Evolutionary conservation across 768 basidiomycete species (phyloP).

Genomic region (Lactifluus subvellereus): DNA sequence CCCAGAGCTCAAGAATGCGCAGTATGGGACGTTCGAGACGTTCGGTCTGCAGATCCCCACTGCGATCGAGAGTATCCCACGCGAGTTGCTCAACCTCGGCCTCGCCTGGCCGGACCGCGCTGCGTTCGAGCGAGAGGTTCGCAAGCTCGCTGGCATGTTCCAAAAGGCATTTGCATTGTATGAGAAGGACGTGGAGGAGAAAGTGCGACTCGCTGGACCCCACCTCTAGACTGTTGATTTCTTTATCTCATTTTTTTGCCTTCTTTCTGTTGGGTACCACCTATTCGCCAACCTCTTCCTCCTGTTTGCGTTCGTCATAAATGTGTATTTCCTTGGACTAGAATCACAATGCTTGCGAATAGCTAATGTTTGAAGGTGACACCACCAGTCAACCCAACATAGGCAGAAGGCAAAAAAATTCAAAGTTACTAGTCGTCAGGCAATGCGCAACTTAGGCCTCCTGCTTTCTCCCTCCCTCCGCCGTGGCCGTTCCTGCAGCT

Average conservation of each 20-base stretch:
- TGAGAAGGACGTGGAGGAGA: constrained; percentile 75
- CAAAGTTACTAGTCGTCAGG: no score
- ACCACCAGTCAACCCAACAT: no score
- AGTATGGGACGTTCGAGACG: constrained; percentile 76
- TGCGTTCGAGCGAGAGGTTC: constrained; percentile 82
- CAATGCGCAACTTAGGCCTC: no score
- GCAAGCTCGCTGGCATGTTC: constrained; percentile 92
- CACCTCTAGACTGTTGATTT: constrained; percentile 24
- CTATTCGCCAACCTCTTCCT: neutral
- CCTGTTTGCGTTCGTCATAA: neutral
- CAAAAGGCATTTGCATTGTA: constrained; percentile 89
- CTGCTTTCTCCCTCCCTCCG: no score
- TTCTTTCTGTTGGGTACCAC: neutral
- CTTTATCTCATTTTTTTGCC: neutral
- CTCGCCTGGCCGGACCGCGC: constrained; percentile 89
- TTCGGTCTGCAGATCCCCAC: constrained; percentile 88
- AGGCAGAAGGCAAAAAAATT: no score
- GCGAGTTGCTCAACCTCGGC: constrained; percentile 83
- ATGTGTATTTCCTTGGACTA: constrained; percentile 37
- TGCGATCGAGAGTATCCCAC: constrained; percentile 75
- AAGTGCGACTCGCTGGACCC: constrained; percentile 82
- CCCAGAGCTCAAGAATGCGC: constrained; percentile 79
- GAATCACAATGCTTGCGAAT: neutral
- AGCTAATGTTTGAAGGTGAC: no score
- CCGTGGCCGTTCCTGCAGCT: no score